phyloP scores from a whole-genome alignment of 2,329 filamentous ascomycete genomes.

The Diaporthe helianthi region DNA sequence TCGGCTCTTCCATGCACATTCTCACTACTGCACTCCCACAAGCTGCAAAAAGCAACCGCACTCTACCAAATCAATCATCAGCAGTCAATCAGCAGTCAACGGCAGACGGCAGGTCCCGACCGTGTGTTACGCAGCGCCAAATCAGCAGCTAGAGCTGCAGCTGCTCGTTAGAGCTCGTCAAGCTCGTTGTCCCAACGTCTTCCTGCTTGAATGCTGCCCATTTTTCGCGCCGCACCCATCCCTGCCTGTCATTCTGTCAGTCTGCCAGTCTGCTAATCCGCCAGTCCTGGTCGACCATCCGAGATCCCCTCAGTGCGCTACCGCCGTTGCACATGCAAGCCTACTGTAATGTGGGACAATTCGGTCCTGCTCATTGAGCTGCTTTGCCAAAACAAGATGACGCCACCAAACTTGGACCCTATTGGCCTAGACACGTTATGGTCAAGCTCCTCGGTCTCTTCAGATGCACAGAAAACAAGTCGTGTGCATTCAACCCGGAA shows the following conservation, averaged over 20 bases:
- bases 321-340: background rate
- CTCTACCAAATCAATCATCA: background rate
- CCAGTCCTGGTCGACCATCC: background rate
- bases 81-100: background rate
- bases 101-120: conserved; percentile 13
- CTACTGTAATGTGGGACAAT: background rate
- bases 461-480: background rate
- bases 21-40: background rate
- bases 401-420: background rate
- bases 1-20: background rate
- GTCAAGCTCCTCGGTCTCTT: background rate
- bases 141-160: background rate
- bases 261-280: background rate
- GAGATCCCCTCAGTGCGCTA: background rate
- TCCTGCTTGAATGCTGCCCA: background rate
- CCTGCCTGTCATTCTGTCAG: background rate
- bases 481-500: background rate
- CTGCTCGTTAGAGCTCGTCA: background rate
- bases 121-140: background rate
- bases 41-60: conserved; percentile 4
- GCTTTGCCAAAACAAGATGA: background rate
- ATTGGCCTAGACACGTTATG: background rate
- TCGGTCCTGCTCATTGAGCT: background rate
- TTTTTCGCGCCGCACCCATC: background rate
- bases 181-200: background rate